Evolutionary conservation across 495 filamentous ascomycete species (phyloP).

Genomic region (Penicillium roqueforti): DNA sequence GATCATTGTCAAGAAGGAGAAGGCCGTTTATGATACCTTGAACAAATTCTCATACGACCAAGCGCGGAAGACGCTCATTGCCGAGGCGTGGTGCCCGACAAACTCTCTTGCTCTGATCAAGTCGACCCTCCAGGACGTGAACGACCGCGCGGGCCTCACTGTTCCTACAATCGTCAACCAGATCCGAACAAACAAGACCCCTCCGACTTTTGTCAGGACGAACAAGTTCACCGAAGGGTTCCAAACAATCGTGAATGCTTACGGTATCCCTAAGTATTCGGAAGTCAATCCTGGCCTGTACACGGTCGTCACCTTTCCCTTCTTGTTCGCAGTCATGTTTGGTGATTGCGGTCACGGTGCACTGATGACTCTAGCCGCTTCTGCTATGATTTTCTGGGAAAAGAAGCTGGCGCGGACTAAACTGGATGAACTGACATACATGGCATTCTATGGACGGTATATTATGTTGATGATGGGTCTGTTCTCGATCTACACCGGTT

Average conservation of each 20-base stretch:
- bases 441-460: slow-evolving; percentile 98
- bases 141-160: slow-evolving; percentile 86
- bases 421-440: slow-evolving; percentile 88
- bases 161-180: slow-evolving; percentile 98
- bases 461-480: slow-evolving; percentile 98
- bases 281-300: slow-evolving; percentile 96
- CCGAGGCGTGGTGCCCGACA: slow-evolving; percentile 95
- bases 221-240: slow-evolving; percentile 98
- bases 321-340: slow-evolving; percentile 99
- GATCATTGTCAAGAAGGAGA: slow-evolving; percentile 96
- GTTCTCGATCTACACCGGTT: slow-evolving; percentile 94
- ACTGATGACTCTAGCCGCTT: slow-evolving; percentile 75
- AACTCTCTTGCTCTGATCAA: slow-evolving; percentile 88
- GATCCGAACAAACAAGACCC: slow-evolving; percentile 92
- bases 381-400: slow-evolving; percentile 94
- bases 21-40: slow-evolving; percentile 93
- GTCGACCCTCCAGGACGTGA: slow-evolving; percentile 94
- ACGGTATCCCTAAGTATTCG: slow-evolving; percentile 92
- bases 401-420: slow-evolving; percentile 78
- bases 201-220: slow-evolving; percentile 91
- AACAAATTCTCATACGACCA: slow-evolving; percentile 97
- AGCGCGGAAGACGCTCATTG: slow-evolving; percentile 90
- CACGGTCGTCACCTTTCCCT: slow-evolving; percentile 94
- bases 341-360: slow-evolving; percentile 90
- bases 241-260: slow-evolving; percentile 98